phyloP scores from a whole-genome alignment of 129 eudicot genomes.

The Daucus carota region DH1_v3.0 NC_030389.2:33620001-33620500 shows the following conservation, averaged over 20 bases:
- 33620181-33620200: neutral
- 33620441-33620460: neutral
- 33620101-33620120: constrained; percentile 70
- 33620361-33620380: neutral
- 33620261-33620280: neutral
- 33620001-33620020: neutral
- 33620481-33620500: constrained; percentile 1
- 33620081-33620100: constrained; percentile 51
- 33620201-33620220: neutral
- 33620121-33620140: constrained; percentile 45
- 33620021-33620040: neutral
- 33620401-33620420: neutral
- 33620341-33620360: neutral
- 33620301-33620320: too few species aligned
- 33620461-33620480: neutral
- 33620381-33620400: neutral
- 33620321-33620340: neutral
- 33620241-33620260: too few species aligned
- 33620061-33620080: constrained; percentile 46
- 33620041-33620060: constrained; percentile 47
- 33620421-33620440: neutral
- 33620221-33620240: neutral
- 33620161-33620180: constrained; percentile 24
- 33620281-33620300: neutral
- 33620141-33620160: constrained; percentile 12